These are phyloP conservation scores for Russula sp. DNA, from an alignment of 768 basidiomycete species.

Conservation along the genomic window DNA sequence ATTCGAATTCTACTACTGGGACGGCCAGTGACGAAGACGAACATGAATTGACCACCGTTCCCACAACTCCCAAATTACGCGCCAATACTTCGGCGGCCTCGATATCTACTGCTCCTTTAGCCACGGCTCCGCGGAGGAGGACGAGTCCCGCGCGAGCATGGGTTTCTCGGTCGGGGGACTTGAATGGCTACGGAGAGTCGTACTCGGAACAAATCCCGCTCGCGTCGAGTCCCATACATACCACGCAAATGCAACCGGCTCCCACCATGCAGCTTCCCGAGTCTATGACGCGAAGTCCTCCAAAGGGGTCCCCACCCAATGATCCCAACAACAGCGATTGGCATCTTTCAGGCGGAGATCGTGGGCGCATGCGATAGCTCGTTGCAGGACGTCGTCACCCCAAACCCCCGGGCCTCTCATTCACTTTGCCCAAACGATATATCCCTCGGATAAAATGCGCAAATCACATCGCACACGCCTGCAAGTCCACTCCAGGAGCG, in stretches of 20 bases:
- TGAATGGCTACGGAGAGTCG: background rate
- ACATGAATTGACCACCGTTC: constrained; percentile 26
- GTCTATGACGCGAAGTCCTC: constrained; percentile 15
- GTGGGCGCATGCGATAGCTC: constrained; percentile 16
- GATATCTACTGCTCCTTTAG: background rate
- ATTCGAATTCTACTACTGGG: constrained; percentile 23
- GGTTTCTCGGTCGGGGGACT: background rate
- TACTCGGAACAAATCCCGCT: constrained; percentile 25
- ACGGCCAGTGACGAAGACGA: constrained; percentile 28
- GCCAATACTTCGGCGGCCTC: background rate
- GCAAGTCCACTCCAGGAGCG: background rate
- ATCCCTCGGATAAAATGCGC: constrained; percentile 1
- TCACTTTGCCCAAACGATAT: background rate
- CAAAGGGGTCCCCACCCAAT: constrained; percentile 9
- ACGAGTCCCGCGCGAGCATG: constrained; percentile 1
- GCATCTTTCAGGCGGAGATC: constrained; percentile 15
- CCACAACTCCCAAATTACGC: constrained; percentile 19
- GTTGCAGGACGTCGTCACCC: background rate
- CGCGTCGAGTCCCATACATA: constrained; percentile 26
- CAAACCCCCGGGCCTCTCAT: background rate
- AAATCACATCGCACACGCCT: background rate
- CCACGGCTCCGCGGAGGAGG: background rate
- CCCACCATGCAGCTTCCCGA: constrained; percentile 27
- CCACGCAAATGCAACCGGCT: constrained; percentile 30
- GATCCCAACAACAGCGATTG: constrained; percentile 10